A percentile compares a stretch with the other conserved stretches of the same genome.
Conservation (phyloP, 2,329 filamentous ascomycete genomes). For the Colletotrichum sidae region DNA sequence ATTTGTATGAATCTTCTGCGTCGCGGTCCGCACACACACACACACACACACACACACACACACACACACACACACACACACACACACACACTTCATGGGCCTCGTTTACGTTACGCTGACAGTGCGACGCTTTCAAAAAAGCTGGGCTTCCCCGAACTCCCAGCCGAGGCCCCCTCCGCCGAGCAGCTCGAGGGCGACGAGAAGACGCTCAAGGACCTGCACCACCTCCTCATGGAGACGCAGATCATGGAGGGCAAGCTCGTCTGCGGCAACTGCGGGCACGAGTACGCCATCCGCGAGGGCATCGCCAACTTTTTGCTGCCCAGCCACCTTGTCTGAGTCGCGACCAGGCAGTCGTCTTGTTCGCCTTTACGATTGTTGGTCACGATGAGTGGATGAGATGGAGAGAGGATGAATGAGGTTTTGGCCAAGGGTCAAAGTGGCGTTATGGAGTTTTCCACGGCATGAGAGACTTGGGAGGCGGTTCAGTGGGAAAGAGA, state of each 20-base stretch:
- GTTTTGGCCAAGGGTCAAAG: background rate
- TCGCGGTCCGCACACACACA: no score
- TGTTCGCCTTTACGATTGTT: no score
- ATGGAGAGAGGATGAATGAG: background rate
- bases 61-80: no score
- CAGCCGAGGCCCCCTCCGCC: constrained; percentile 70
- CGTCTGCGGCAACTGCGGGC: constrained; percentile 89
- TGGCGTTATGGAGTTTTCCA: constrained; percentile 33
- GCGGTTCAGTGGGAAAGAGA: constrained; percentile 1
- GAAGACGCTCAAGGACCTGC: constrained; percentile 80
- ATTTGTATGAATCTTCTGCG: no score
- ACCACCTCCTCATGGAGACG: constrained; percentile 87
- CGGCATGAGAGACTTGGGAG: constrained; percentile 15
- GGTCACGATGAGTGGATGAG: background rate
- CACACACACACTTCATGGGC: no score
- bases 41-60: no score
- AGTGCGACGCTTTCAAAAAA: constrained; percentile 48
- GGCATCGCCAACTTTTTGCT: constrained; percentile 97
- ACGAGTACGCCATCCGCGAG: constrained; percentile 94
- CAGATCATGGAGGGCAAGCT: constrained; percentile 89
- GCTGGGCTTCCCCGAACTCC: constrained; percentile 83
- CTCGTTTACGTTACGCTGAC: constrained; percentile 8
- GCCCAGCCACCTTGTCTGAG: constrained; percentile 86
- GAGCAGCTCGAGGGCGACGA: constrained; percentile 74
- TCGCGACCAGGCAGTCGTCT: background rate